Base-by-base conservation (phyloP, 495 filamentous ascomycete genomes). In the Lasiosphaeriaceae sp. region DNA sequence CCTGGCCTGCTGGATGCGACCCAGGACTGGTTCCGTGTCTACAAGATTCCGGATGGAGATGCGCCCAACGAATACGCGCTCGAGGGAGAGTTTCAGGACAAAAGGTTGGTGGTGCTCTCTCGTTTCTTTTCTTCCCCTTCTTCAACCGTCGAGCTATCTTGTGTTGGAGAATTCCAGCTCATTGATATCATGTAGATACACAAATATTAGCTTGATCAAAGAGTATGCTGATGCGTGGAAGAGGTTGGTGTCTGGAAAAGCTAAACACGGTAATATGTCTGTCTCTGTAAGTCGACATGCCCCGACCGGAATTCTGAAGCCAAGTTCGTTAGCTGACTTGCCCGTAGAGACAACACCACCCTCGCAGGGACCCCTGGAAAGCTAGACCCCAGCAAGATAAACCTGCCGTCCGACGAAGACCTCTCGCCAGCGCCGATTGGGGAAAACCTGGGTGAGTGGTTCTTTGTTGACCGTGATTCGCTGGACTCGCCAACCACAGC, bases 21-120 rank as follows among this genome's bases (percentile, higher is more conserved):
- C 23, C 58, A 61, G 46, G 62, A 68, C 51, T 71, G 68, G 66
- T 70, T 61, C 39, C 47, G 49, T 43, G 43, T 66, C 3, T 70
- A 68, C 37, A 63, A 50, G 47, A 26, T 67, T 1, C 65, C 65
- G 0, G 57, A 65, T n/a, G 65, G 65, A 21, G 22, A 26, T 17
- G 12, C 4, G 8, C 11, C 9, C 17, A 65, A 65, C 50, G 47
- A 39, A 17, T 67, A 50, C 57, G 59, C 57, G 6, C 52, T 65
- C 47, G 57, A 23, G 0, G 65, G 65, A 1, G 23, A 19, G 43
- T 62, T 52, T 37, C 54, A n/a, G 47, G 53, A 20, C 0, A 53
- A 31, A 31, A 21, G 46, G 52, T 59, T 29, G 23, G 31, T 45
- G 11, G n/a, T 48, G 11, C 46, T 48, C 3, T 16, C 9, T 2